Evolutionary conservation across 768 basidiomycete species (phyloP).

Genomic region (Tylopilus subfusipes): DNA sequence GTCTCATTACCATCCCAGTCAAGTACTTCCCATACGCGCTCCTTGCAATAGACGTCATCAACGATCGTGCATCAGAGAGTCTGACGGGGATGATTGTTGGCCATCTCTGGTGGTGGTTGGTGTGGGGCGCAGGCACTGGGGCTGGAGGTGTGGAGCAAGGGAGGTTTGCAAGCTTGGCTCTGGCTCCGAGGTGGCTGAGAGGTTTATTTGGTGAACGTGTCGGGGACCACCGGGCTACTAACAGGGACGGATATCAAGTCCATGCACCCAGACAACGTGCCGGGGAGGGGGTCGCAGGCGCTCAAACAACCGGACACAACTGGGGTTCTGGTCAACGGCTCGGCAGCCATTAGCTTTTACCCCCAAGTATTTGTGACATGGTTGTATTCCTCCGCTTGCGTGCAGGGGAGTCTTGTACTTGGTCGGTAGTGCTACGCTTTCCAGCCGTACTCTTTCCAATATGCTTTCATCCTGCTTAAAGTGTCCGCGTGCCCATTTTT

Average conservation of each 20-base stretch:
- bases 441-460: conserved; percentile 39
- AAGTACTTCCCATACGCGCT: conserved; percentile 72
- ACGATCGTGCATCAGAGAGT: conserved; percentile 55
- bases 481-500: conserved; percentile 61
- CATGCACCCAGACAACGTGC: conserved; percentile 47
- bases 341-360: conserved; percentile 29
- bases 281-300: conserved; percentile 12
- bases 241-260: conserved; percentile 52
- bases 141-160: conserved; percentile 39
- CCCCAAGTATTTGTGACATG: background rate
- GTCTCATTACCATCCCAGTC: conserved; percentile 70
- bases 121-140: conserved; percentile 49
- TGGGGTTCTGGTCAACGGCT: conserved; percentile 59
- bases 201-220: conserved; percentile 42
- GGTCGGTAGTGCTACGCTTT: conserved; percentile 16
- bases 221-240: conserved; percentile 33
- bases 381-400: background rate
- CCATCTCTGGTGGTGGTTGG: conserved; percentile 77
- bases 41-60: conserved; percentile 67
- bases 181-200: conserved; percentile 59
- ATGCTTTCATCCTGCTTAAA: conserved; percentile 68
- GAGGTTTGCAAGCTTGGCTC: conserved; percentile 37
- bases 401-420: background rate
- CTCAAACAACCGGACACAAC: conserved; percentile 32
- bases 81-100: conserved; percentile 74